These are phyloP conservation scores for Dactylella cylindrospora DNA, from an alignment of 2,329 filamentous ascomycete species.

Conservation along the genomic window DNA sequence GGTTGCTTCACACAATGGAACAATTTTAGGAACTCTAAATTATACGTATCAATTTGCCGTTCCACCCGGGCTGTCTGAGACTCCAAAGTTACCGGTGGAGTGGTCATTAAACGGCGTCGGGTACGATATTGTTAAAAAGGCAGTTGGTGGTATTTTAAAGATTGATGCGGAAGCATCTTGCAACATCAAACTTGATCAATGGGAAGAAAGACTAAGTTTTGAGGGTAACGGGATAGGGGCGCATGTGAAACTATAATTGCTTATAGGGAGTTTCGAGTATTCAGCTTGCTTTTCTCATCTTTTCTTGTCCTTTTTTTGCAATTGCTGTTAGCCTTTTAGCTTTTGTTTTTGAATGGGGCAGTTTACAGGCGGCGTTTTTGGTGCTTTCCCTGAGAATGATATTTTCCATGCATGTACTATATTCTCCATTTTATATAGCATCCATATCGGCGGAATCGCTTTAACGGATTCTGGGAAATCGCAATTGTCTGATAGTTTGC, in stretches of 20 bases:
- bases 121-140: conserved; percentile 76
- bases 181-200: conserved; percentile 71
- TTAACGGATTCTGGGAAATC: too few relatives aligned
- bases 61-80: conserved; percentile 68
- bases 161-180: conserved; percentile 77
- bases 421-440: too few relatives aligned
- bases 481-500: too few relatives aligned
- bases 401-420: too few relatives aligned
- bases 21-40: conserved; percentile 74
- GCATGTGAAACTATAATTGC: conserved; percentile 58
- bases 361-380: too few relatives aligned
- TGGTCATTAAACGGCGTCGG: conserved; percentile 77
- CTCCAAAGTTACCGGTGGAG: conserved; percentile 76
- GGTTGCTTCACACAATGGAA: conserved; percentile 80
- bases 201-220: conserved; percentile 52
- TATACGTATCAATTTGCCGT: conserved; percentile 74
- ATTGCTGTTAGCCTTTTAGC: too few relatives aligned
- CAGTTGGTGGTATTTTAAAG: conserved; percentile 76
- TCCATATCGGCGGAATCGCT: too few relatives aligned
- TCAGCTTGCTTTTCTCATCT: too few relatives aligned
- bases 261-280: too few relatives aligned
- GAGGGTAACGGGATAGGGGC: conserved; percentile 70
- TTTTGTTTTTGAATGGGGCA: too few relatives aligned
- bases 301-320: too few relatives aligned
- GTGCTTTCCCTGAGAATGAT: too few relatives aligned